These are phyloP conservation scores for Hymenochaete sp. DNA, from an alignment of 1,284 basidiomycete genomes.

Conservation along the genomic window DNA sequence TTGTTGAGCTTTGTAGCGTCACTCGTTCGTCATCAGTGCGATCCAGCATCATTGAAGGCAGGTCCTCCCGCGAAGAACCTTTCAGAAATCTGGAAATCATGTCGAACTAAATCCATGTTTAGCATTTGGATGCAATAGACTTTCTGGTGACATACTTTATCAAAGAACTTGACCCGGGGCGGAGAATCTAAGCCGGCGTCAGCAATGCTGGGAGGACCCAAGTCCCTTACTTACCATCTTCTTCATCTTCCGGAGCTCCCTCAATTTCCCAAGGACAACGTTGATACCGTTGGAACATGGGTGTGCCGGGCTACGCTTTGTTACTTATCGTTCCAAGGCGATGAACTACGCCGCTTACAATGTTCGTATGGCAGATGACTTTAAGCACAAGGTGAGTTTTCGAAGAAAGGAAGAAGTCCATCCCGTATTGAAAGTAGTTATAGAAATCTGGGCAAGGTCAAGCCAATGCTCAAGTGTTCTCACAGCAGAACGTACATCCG, in stretches of 20 bases:
- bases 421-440: conserved; percentile 84
- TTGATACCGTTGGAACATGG: conserved; percentile 81
- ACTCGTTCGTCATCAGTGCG: conserved; percentile 73
- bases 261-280: conserved; percentile 83
- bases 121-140: conserved; percentile 1
- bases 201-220: conserved; percentile 1
- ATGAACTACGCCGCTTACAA: conserved; percentile 41
- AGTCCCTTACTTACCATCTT: conserved; percentile 44
- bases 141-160: conserved; percentile 39
- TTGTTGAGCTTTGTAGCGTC: conserved; percentile 61
- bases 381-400: conserved; percentile 69
- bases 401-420: conserved; percentile 76
- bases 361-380: conserved; percentile 78
- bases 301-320: conserved; percentile 63
- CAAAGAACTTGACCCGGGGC: conserved; percentile 55
- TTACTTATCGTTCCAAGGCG: not conserved
- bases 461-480: conserved; percentile 28
- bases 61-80: conserved; percentile 44
- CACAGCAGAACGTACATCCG: conserved; percentile 12
- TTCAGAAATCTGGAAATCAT: conserved; percentile 67
- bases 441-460: conserved; percentile 61
- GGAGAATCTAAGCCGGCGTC: conserved; percentile 45
- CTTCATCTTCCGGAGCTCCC: conserved; percentile 64
- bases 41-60: conserved; percentile 80
- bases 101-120: conserved; percentile 43